Evolutionary conservation across 2,329 filamentous ascomycete species (phyloP), one percentile per base, ranked within the genome.

Genomic region (Cladosporium colombiae): DNA sequence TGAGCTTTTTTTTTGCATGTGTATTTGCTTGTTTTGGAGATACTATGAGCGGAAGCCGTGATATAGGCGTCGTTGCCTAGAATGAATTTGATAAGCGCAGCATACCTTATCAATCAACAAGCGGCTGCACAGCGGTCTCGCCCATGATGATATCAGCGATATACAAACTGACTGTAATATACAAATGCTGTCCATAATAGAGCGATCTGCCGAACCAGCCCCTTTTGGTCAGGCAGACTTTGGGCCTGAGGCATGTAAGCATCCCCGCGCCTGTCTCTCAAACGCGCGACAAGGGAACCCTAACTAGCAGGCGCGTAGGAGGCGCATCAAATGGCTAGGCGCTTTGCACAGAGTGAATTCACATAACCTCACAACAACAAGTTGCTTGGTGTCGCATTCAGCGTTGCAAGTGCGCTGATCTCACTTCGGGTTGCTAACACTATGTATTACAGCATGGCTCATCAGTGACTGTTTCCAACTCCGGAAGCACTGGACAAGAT

Each of bases 271-370:
- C 7, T n/a, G n/a, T n/a, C 40, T 44, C 40, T n/a, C 50, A 18
- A 55, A 55, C 50, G 14, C 50, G 50, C 50, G 50, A 53, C 50
- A 31, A 53, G 50, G 25, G 50, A 53, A 29, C 18, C 50, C 50
- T 31, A 55, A 29, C 27, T 29, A 29, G 50, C 50, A 55, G 50
- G 50, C 50, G 50, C 50, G 50, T 55, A 11, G 25, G 50, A 55
- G 50, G 25, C 50, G 29, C 50, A 55, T 55, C 25, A 55, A 55
- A 55, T 55, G 50, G 21, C 50, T 27, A 31, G 23, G 4, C 50
- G n/a, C n/a, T 55, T 55, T 31, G 29, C 25, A n/a, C 50, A 44
- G 40, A 44, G 18, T 46, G 40, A 46, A 46, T 46, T 46, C 40
- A 46, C 40, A 21, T 46, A 44, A 44, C 37, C 18, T 44, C 37